Evolutionary conservation across 2,329 filamentous ascomycete genomes (phyloP), one percentile per base, ranked within the genome.

Genomic region (Paraphaeosphaeria minitans): DNA sequence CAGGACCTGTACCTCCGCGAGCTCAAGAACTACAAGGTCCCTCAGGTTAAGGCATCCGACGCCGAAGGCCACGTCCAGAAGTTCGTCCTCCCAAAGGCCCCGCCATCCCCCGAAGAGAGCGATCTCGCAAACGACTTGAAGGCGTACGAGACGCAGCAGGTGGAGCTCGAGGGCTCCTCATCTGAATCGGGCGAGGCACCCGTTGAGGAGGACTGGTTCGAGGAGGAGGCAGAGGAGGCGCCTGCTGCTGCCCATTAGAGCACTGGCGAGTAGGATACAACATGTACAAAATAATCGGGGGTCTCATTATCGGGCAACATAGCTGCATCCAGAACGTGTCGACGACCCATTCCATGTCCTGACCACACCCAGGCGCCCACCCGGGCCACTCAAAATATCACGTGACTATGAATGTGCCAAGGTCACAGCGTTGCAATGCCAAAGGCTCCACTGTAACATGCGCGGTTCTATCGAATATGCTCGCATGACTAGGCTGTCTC

Each of bases 1-100:
- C 95, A 98, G 83, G 94, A 98, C 79, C 87, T 99, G 77, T 99
- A 99, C 86, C 88, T 99, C 72, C 90, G 89, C 80, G 93, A 98
- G 82, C 88, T 99, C 77, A 95, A 94, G 83, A 87, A 88, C 81
- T 98, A 97, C 90, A 98, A 98, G 87, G 83, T 89, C 65, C 84
- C 91, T 57, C 83, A 87, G 68, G 78, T 94, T 82, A 97, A 97
- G 85, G 85, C 92, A 65, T 87, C 87, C 73, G 95, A 98, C 76
- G 84, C 93, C 76, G 89, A 94, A 71, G 93, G 92, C 77, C 90
- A 96, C 72, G 95, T 98, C 72, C 91, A 95, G 79, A 91, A 88
- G 79, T 99, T 98, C 85, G 76, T 78, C 75, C 78, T 89, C 66
- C 95, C 95, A 73, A 88, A 90, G 79, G 81, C 93, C 59, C 94